phyloP scores from a whole-genome alignment of 1,284 basidiomycete species.

The Ganoderma lucidum region DNA sequence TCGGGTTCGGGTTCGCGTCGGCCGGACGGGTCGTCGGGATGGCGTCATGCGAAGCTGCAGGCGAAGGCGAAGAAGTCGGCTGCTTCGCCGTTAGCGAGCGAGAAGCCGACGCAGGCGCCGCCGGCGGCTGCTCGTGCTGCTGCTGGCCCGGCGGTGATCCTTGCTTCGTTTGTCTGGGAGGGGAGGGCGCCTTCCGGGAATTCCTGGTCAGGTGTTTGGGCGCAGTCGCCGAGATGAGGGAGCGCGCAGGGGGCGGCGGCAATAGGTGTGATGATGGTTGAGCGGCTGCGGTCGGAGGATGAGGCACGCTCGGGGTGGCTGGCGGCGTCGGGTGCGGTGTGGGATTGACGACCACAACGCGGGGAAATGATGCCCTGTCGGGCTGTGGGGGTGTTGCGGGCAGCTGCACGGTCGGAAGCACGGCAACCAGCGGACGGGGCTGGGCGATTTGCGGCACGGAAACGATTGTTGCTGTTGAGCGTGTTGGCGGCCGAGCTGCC shows the following conservation, averaged over 20 bases:
- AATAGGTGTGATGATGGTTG: conserved; percentile 36
- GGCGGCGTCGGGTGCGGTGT: conserved; percentile 67
- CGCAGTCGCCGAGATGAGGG: conserved; percentile 24
- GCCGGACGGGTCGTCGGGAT: not conserved
- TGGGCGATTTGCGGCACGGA: conserved; percentile 31
- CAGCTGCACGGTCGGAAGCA: conserved; percentile 41
- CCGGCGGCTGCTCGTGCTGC: conserved; percentile 14
- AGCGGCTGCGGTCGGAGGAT: conserved; percentile 23
- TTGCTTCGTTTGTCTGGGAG: conserved; percentile 12
- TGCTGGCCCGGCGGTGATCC: conserved; percentile 11
- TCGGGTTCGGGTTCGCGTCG: conserved; percentile 18
- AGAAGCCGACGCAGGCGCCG: conserved; percentile 9
- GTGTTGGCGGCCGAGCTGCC: conserved; percentile 16
- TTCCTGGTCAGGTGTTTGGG: conserved; percentile 16
- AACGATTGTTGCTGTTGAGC: not conserved
- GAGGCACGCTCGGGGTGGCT: conserved; percentile 50
- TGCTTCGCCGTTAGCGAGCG: conserved; percentile 15
- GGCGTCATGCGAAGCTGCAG: conserved; percentile 20
- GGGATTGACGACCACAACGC: conserved; percentile 62
- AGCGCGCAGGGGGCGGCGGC: conserved; percentile 36
- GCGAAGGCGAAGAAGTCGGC: not conserved
- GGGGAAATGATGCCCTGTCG: conserved; percentile 45
- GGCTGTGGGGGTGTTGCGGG: conserved; percentile 40
- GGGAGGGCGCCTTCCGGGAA: conserved; percentile 27
- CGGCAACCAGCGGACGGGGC: conserved; percentile 38